A percentile compares a stretch with the other conserved stretches of the same genome.
Evolutionary conservation across 371 early-diverging fungal species (phyloP).

Genomic region (Mucor ambiguus): DNA sequence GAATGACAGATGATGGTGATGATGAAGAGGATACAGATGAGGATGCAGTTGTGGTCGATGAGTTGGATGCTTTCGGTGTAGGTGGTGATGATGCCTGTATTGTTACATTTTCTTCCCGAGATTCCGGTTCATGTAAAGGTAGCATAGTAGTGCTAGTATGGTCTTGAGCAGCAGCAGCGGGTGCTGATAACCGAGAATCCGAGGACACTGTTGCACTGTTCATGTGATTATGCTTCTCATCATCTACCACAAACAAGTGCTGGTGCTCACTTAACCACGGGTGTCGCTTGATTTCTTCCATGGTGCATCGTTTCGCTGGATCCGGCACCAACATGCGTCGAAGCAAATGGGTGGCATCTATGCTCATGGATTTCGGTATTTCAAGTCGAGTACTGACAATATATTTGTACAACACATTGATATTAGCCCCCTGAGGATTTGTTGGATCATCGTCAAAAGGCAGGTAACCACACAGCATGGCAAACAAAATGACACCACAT

Average conservation of each 20-base stretch:
- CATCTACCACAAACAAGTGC: conserved; percentile 30
- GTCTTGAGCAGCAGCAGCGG: background rate
- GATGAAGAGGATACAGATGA: conserved; percentile 4
- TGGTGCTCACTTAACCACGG: conserved; percentile 59
- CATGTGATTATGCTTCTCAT: conserved; percentile 10
- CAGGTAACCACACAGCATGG: conserved; percentile 97
- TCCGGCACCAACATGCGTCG: conserved; percentile 92
- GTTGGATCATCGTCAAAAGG: conserved; percentile 99
- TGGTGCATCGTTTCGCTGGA: conserved; percentile 83
- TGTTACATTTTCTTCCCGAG: conserved; percentile 7
- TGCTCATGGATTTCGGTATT: conserved; percentile 88
- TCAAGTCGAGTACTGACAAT: conserved; percentile 88
- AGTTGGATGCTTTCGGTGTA: conserved; percentile 2
- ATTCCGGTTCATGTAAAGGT: conserved; percentile 15
- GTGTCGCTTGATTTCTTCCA: conserved; percentile 87
- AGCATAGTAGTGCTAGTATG: background rate
- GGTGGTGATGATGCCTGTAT: conserved; percentile 8
- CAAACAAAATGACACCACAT: conserved; percentile 94
- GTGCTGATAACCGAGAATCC: background rate
- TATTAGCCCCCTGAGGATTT: conserved; percentile 96
- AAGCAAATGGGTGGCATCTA: conserved; percentile 81
- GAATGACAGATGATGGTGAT: conserved; percentile 11
- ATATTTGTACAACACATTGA: conserved; percentile 95
- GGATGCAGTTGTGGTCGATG: conserved; percentile 10
- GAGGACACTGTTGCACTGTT: background rate